These are phyloP conservation scores for Alternaria viburni DNA, from an alignment of 2,329 filamentous ascomycete species.

Conservation along the genomic window DNA sequence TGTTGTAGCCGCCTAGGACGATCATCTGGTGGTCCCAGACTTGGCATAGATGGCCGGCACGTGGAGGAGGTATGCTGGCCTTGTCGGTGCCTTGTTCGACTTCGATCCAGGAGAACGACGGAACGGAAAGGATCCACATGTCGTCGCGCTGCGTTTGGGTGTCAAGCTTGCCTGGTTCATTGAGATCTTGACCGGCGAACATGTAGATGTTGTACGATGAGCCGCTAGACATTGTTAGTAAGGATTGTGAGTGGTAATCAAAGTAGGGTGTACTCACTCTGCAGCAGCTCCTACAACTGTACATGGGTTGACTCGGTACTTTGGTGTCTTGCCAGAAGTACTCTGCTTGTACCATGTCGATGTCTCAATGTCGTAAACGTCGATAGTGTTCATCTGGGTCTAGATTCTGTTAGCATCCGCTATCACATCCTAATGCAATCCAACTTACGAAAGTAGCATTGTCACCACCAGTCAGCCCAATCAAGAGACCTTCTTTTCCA, in stretches of 20 bases:
- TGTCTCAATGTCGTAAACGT: conserved; percentile 78
- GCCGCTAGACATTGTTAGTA: conserved; percentile 53
- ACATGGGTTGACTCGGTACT: conserved; percentile 69
- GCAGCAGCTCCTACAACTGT: conserved; percentile 75
- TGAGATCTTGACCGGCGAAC: conserved; percentile 77
- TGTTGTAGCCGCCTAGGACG: conserved; percentile 73
- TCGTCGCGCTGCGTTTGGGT: conserved; percentile 69
- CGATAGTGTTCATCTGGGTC: conserved; percentile 73
- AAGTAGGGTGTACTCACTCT: conserved; percentile 52
- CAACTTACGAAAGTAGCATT: conserved; percentile 66
- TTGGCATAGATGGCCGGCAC: conserved; percentile 78
- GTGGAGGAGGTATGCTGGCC: conserved; percentile 59
- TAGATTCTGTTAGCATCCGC: conserved; percentile 29
- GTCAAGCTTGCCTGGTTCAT: conserved; percentile 65
- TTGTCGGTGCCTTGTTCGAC: conserved; percentile 56
- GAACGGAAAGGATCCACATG: conserved; percentile 80
- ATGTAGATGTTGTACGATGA: conserved; percentile 80
- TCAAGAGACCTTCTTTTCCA: conserved; percentile 74
- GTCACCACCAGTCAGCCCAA: conserved; percentile 79
- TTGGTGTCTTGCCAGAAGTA: conserved; percentile 65
- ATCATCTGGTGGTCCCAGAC: conserved; percentile 83
- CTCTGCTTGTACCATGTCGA: conserved; percentile 76
- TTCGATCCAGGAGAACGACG: conserved; percentile 80
- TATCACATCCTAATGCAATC: neutral
- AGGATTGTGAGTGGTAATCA: neutral